Base-by-base conservation (phyloP, 345 rosid genomes). In the Murraya paniculata region DNA sequence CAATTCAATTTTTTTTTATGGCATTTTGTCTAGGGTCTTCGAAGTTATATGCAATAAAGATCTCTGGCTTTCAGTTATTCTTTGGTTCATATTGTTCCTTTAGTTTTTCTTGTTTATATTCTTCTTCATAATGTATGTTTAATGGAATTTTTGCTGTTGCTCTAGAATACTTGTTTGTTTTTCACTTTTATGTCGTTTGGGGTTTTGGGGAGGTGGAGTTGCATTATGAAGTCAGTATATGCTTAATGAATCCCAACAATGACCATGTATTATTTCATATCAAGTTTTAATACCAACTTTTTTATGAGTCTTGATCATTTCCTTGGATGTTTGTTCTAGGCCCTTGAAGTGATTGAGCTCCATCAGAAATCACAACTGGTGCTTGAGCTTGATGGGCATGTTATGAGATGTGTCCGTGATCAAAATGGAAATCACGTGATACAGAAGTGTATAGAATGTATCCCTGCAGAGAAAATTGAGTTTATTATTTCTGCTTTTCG, bases 341-440 rank as follows among this genome's bases (percentile, higher is more conserved):
- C 99, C 21, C 92, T 97, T 72, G 98, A 97, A 82, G 98, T 91
- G 83, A 94, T 94, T 80, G 99, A 97, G 78, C 89, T 85, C 78
- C 97, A 94, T 84, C 98, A 94, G 84, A 97, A 91, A 85, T 84
- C 83, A 28, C 86, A 77, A 73, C 88, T 97, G 31, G 92, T 91
- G 64, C 88, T 80, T 72, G 99, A 97, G 87, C 95, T 97, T 39
- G 98, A 94, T 78, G 97, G 98, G 50, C 91, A 97, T 77, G 91
- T 94, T 78, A 85, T 93, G 92, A 88, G 84, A 86, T 97, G 99
- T 79, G 98, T 97, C 56, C 90, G 89, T 77, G 99, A 97, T 84
- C 98, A 97, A 83, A 97, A 97, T 65, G 99, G 99, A 62, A 97
- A 94, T 86, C 98, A 94, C 58, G 99, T 97, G 50, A 89, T 97